Evolutionary conservation across 2,329 filamentous ascomycete species (phyloP), one percentile per base, ranked within the genome.

Genomic region (Monosporascus sp.): DNA sequence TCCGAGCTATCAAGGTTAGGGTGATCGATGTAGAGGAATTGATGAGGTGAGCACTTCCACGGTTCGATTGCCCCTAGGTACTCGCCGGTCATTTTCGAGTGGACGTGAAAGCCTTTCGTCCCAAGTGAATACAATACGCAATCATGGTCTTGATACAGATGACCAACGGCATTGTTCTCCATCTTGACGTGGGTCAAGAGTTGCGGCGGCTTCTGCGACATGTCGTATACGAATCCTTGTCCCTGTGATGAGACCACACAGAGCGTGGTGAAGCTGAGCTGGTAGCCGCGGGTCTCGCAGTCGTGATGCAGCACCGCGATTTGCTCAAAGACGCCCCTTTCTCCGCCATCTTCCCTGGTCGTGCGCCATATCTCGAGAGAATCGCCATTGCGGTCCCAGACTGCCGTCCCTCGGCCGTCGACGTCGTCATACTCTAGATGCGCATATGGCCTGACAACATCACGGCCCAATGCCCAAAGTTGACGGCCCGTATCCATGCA

Each of bases 391-490:
- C 72, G 65, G 58, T 77, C 74, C 60, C 72, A 78, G 3, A 74
- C 73, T 2, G 70, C 73, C 48, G 69, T 72, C 11, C 74, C 74
- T 19, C 43, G 22, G 16, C 43, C 43, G 26, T 46, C 17, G 22
- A 46, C 3, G 60, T 75, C 70, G 52, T 76, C 68, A 51, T 78
- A 78, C 51, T 78, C 74, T 11, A 78, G 60, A 61, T 77, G 75
- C 1, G 74, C 75, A 52, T 71, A 75, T 5, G 70, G 68, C 14
- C 72, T 66, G 35, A 76, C 74, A 0, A 65, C 63, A 11, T 69
- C 55, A 22, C 58, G 52, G 11, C 64, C 61, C 20, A 61, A 44
- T 16, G 51, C 52, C 72, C 73, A 77, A 6, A 78, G 60, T 17
- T 70, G 60, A 4, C 56, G 54, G 11, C 73, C 74, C 17, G 68